Conservation (phyloP, 345 rosid genomes). For the Excoecaria agallocha region DNA sequence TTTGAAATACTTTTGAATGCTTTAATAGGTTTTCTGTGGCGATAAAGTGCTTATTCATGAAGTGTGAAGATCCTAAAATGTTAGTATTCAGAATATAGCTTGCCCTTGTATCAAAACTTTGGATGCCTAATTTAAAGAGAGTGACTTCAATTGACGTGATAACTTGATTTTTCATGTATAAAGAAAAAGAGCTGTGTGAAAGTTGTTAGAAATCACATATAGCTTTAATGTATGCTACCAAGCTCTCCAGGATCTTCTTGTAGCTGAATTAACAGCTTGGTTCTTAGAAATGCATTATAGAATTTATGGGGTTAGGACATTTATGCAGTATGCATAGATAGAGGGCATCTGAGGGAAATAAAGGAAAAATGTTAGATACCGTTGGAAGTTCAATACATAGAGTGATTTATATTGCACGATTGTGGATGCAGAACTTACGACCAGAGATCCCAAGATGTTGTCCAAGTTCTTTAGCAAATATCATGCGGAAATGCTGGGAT, state of each 20-base stretch:
- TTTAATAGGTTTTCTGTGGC: background rate
- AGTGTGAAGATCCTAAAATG: too few relatives aligned
- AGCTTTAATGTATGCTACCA: background rate
- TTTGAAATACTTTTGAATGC: conserved; percentile 1
- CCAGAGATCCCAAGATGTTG: conserved; percentile 91
- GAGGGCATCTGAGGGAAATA: too few relatives aligned
- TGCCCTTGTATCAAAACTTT: background rate
- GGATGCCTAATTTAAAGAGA: background rate
- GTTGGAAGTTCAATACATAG: background rate
- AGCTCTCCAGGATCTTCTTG: too few relatives aligned
- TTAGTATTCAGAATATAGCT: background rate
- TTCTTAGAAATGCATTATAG: too few relatives aligned
- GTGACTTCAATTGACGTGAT: background rate
- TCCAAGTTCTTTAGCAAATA: conserved; percentile 57
- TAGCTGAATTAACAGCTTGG: too few relatives aligned
- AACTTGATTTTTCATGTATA: background rate
- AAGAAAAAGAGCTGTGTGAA: background rate
- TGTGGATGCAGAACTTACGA: conserved; percentile 61
- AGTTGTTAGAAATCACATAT: background rate
- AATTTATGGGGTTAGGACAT: too few relatives aligned
- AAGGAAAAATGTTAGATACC: background rate
- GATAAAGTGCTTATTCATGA: background rate
- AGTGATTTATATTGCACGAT: background rate
- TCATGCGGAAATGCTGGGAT: conserved; percentile 92
- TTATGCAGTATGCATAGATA: too few relatives aligned